Evolutionary conservation across 2,329 filamentous ascomycete genomes (phyloP), one percentile per base, ranked within the genome.

Genomic region (Penicillium sp.): DNA sequence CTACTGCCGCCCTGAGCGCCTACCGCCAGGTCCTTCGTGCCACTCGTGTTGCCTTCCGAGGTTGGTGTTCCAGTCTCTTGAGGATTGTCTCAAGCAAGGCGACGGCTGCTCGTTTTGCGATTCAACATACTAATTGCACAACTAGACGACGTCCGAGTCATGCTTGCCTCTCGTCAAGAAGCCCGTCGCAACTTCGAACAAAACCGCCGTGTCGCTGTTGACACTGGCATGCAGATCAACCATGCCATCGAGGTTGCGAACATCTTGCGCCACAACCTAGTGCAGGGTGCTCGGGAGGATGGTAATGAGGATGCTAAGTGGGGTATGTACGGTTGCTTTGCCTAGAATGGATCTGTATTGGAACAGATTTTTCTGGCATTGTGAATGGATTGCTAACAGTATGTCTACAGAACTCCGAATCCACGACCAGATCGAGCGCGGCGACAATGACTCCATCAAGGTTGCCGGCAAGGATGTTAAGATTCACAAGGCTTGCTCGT

Each of bases 371-470:
- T n/a, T 33, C 26, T 22, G 10, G 26, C 24, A 16, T 22, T 22
- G 19, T 5, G 11, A 39, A n/a, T 41, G 39, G 22, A 31, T 46
- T 29, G n/a, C 45, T 63, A 43, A 68, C 33, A 37, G 24, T 6
- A 22, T 61, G 44, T 52, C 24, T 66, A 63, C 65, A 97, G 92
- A 89, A 71, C 78, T 98, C 56, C 84, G 88, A 51, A 97, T 99
- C 76, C 95, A 98, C 73, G 84, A 96, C 59, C 80, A 96, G 63
- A 99, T 89, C 29, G 93, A 99, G 75, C 83, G 91, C 63, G 92
- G 95, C 53, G 90, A 98, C 76, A 99, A 99, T 71, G 92, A 97
- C 66, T 90, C 88, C 33, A 86, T 97, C 68, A 96, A 93, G 76
- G 80, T 86, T 2, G 80, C 77, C 1, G 67, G 68, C 33, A 65